phyloP scores from a whole-genome alignment of 164 flowering plant genomes.

The Dillenia turbinata region DNA sequence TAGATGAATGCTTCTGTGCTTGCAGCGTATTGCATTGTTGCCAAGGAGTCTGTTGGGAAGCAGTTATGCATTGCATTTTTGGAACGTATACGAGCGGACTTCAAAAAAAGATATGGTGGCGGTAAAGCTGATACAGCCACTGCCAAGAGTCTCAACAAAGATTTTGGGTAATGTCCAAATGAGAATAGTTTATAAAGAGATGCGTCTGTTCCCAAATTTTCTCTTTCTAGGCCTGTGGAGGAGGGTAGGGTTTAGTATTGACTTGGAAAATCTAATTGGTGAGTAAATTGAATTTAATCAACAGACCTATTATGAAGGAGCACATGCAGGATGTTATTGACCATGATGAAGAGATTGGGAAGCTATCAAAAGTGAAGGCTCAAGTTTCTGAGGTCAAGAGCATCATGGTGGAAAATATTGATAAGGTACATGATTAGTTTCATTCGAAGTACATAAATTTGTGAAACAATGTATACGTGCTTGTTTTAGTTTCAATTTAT shows the following conservation, averaged over 20 bases:
- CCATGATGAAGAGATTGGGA: slow-evolving; percentile 88
- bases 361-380: slow-evolving; percentile 79
- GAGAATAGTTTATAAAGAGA: too few relatives aligned
- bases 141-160: slow-evolving; percentile 91
- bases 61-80: slow-evolving; percentile 80
- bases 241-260: too few relatives aligned
- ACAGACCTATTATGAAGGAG: slow-evolving; percentile 82
- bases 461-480: neutral
- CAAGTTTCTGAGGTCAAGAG: slow-evolving; percentile 91
- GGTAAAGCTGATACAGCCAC: slow-evolving; percentile 89
- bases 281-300: too few relatives aligned
- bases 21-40: slow-evolving; percentile 92
- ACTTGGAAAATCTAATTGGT: too few relatives aligned
- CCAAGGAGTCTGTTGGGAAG: slow-evolving; percentile 81
- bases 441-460: neutral
- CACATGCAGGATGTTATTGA: slow-evolving; percentile 86
- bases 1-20: slow-evolving; percentile 2
- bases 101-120: slow-evolving; percentile 81
- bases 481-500: neutral
- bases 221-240: neutral
- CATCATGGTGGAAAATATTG: slow-evolving; percentile 82
- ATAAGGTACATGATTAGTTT: slow-evolving; percentile 52
- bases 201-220: slow-evolving; percentile 2
- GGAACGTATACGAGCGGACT: slow-evolving; percentile 78
- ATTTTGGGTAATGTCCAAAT: slow-evolving; percentile 58